Evolutionary conservation across 257 asterid species (phyloP).

Genomic region (Solanum lignicaule): DNA sequence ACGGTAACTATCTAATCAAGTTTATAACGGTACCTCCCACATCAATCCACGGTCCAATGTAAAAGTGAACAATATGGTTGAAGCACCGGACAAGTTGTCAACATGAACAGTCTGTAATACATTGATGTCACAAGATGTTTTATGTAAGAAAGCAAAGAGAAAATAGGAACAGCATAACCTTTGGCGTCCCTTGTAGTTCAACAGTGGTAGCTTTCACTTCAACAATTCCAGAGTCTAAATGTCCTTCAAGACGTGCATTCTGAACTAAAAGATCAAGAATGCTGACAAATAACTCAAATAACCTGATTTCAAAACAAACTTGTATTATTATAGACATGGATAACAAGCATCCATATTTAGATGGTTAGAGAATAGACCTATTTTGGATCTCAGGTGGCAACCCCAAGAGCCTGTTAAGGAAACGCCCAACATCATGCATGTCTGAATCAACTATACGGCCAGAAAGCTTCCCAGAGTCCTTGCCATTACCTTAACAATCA

Average conservation of each 20-base stretch:
- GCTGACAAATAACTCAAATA: constrained; percentile 85
- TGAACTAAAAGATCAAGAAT: constrained; percentile 68
- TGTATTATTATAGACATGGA: neutral
- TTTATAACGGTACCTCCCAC: constrained; percentile 55
- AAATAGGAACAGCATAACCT: constrained; percentile 44
- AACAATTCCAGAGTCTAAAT: constrained; percentile 90
- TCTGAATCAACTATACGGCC: constrained; percentile 91
- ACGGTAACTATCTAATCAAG: neutral
- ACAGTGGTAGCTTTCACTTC: constrained; percentile 77
- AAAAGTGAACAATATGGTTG: constrained; percentile 81
- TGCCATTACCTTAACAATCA: constrained; percentile 52
- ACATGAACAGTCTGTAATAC: constrained; percentile 85
- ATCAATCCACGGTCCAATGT: constrained; percentile 87
- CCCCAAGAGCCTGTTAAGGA: constrained; percentile 90
- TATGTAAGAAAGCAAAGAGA: constrained; percentile 1
- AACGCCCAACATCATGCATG: constrained; percentile 96
- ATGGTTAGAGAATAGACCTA: constrained; percentile 39
- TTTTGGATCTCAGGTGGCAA: constrained; percentile 90
- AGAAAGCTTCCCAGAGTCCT: constrained; percentile 59
- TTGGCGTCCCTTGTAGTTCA: constrained; percentile 66
- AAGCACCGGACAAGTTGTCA: constrained; percentile 86
- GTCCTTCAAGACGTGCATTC: constrained; percentile 83
- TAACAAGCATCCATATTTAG: neutral
- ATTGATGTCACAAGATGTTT: neutral
- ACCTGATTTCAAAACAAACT: constrained; percentile 42